Evolutionary conservation across 176 grass and related monocot genomes (phyloP), one percentile per base, ranked within the genome.

Genomic region (Microstegium vimineum): DNA sequence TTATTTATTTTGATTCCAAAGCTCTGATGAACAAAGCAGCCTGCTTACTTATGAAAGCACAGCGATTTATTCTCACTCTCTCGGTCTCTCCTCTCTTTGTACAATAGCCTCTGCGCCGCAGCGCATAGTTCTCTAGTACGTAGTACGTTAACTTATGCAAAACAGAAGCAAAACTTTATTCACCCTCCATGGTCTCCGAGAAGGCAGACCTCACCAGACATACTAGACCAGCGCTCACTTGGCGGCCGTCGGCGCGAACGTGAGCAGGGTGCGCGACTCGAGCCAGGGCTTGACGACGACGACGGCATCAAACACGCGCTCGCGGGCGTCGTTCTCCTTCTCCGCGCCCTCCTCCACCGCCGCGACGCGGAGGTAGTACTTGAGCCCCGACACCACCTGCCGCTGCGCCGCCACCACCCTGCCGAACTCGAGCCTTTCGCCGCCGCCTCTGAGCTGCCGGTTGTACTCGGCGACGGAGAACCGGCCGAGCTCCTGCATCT

Each of bases 321-420:
- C 11, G 67, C 22, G 54, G 28, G 10, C 79, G 66, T n/a, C n/a
- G n/a, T 81, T 80, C 46, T n/a, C n/a, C n/a, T n/a, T n/a, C n/a
- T 18, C 67, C 8, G 7, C 52, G 36, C 40, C 70, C 12, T 68
- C 80, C 73, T 67, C 85, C 12, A 27, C 65, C 4, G 89, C 85
- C 13, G 71, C 87, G 43, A 95, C 75, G 40, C 81, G 89, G 70
- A 98, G 86, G 87, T 90, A 98, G 89, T 98, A 98, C 85, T 86
- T 98, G 80, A 98, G 35, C 9, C 95, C 95, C n/a, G 95, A 82
- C 13, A 98, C 95, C 62, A 98, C 92, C 88, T 98, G 92, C 25
- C 82, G 86, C 84, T 95, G 89, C 51, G 95, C 95, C 64, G 90
- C 79, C 28, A 88, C 72, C 56, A 98, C 95, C 38, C 78, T 74